Base-by-base conservation (phyloP, 306 rosid genomes). In the Corylus avellana region DNA sequence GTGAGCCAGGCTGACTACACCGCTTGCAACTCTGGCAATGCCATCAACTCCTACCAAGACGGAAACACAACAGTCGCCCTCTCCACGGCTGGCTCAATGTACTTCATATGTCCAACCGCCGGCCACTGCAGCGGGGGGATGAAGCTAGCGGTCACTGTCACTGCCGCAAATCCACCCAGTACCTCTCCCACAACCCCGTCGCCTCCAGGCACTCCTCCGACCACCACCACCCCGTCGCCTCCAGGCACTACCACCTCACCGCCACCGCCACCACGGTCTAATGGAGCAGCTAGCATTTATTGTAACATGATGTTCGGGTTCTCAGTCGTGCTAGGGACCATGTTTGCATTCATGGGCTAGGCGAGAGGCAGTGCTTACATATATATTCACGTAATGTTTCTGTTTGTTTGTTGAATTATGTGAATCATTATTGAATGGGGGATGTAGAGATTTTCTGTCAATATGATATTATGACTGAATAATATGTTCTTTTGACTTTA, bases 301-400 rank as follows among this genome's bases (percentile, higher is more conserved):
- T 18, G 70, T 59, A 64, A 62, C 39, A 63, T 89, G 81, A 22
- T 89, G 68, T 67, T 75, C 25, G 92, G 90, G 35, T 63, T 85
- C 54, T 81, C 81, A 68, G 39, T 85, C 70, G 83, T 74, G 10
- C 57, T 80, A 48, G 81, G 77, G 7, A 7, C 83, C 72, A 29
- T 86, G 77, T 48, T 88, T 79, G 86, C 73, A 12, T 70, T 82
- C 76, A 83, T 78, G 85, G 72, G 84, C 87, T 86, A 89, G 97
- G 94, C 85, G 67, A 89, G 92, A 88, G 93, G 84, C 92, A 93
- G 90, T 91, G 94, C 96, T 42, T 22, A 22, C 25, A 48, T 50
- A 3, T 2, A 49, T n/a, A 0, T 42, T 44, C 25, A 8, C 63
- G 6, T 13, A 7, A 25, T 25, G 32, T 70, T 77, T 67, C 46